Percentiles rank a stretch among this genome's conserved stretches.
Evolutionary conservation across 2,329 filamentous ascomycete genomes (phyloP).

Genomic region (Colletotrichum spaethianum): DNA sequence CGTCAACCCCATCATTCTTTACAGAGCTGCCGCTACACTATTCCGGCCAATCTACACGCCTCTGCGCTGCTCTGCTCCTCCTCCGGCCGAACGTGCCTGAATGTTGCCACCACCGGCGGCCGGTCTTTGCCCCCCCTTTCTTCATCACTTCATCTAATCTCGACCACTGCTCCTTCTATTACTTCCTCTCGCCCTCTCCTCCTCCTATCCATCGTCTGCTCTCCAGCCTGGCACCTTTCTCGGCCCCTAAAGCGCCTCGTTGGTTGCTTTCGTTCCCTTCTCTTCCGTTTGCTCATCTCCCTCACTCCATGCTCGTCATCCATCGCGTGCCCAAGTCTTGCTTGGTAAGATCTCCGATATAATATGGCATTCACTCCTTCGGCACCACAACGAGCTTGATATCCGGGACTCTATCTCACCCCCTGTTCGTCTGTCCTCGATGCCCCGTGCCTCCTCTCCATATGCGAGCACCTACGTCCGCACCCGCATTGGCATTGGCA

Average conservation of each 20-base stretch:
- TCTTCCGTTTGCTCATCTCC: background rate
- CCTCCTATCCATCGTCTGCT: background rate
- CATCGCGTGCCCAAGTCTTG: background rate
- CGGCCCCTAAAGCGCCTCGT: background rate
- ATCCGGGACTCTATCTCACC: slow-evolving; percentile 8
- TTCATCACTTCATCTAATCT: slow-evolving; percentile 8
- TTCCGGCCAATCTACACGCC: slow-evolving; percentile 9
- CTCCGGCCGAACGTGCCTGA: slow-evolving; percentile 16
- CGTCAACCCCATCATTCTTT: background rate
- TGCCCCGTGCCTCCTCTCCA: slow-evolving; percentile 26
- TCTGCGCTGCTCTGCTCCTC: slow-evolving; percentile 8
- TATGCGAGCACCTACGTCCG: slow-evolving; percentile 25
- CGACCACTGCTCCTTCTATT: background rate
- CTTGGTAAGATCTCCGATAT: slow-evolving; percentile 8
- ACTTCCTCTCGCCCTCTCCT: background rate
- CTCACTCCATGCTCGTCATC: slow-evolving; percentile 1
- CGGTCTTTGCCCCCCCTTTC: slow-evolving; percentile 6
- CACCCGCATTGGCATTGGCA: slow-evolving; percentile 5
- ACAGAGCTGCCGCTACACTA: background rate
- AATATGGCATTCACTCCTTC: slow-evolving; percentile 12
- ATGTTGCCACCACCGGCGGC: slow-evolving; percentile 35
- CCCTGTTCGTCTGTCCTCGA: slow-evolving; percentile 6
- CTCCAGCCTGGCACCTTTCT: background rate
- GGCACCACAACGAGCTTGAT: slow-evolving; percentile 3
- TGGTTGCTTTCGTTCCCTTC: background rate